Evolutionary conservation across 495 filamentous ascomycete species (phyloP).

Genomic region (Trichoderma parareesei): DNA sequence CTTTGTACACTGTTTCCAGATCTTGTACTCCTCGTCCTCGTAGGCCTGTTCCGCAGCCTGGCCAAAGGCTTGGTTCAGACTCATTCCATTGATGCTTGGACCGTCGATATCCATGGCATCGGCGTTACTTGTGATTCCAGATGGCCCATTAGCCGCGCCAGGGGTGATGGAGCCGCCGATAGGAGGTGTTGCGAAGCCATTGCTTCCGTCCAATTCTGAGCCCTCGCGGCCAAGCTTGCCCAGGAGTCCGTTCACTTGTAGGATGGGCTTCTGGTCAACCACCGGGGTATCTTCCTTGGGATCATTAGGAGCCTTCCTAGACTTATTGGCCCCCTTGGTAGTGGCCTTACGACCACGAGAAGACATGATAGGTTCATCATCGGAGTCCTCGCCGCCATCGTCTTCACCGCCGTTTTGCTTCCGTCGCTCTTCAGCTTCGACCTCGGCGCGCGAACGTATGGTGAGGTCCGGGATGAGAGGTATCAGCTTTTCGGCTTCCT

Average conservation of each 20-base stretch:
- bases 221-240: constrained; percentile 40
- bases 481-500: constrained; percentile 90
- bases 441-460: constrained; percentile 83
- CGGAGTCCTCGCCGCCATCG: constrained; percentile 79
- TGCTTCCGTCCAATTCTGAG: constrained; percentile 56
- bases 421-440: constrained; percentile 90
- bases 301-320: constrained; percentile 66
- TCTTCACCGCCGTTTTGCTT: constrained; percentile 70
- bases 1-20: constrained; percentile 98
- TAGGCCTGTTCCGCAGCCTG: constrained; percentile 45
- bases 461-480: constrained; percentile 90
- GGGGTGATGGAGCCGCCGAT: constrained; percentile 71
- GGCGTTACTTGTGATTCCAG: constrained; percentile 57
- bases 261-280: constrained; percentile 51
- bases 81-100: constrained; percentile 53
- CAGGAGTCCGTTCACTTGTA: constrained; percentile 45
- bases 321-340: constrained; percentile 63
- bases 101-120: constrained; percentile 81
- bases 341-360: constrained; percentile 88
- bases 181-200: constrained; percentile 78
- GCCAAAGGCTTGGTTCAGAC: constrained; percentile 42
- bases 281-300: constrained; percentile 76
- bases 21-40: constrained; percentile 86
- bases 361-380: constrained; percentile 98
- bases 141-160: constrained; percentile 59